These are phyloP conservation scores for Botryotinia globosa DNA, from an alignment of 2,329 filamentous ascomycete genomes.

Conservation along the genomic window DNA sequence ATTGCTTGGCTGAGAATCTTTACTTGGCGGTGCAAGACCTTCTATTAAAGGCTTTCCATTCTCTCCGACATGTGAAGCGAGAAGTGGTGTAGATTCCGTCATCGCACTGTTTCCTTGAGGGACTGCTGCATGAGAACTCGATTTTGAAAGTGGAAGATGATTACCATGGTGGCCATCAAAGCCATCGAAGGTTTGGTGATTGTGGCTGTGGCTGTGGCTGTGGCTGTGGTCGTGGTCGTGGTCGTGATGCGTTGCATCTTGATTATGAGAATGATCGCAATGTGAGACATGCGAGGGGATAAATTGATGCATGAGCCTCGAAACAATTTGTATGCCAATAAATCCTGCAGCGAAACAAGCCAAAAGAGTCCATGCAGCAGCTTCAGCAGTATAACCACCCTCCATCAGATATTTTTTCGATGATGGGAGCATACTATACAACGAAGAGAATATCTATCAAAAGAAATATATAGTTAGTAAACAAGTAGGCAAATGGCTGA, in stretches of 20 bases:
- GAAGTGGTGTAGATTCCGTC: conserved; percentile 35
- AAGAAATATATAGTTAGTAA: neutral
- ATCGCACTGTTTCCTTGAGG: conserved; percentile 24
- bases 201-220: conserved; percentile 25
- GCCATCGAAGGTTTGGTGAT: conserved; percentile 8
- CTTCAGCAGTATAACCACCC: conserved; percentile 63
- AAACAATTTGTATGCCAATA: conserved; percentile 71
- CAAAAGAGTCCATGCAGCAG: conserved; percentile 67
- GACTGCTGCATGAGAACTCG: neutral
- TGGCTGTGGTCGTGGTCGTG: conserved; percentile 31
- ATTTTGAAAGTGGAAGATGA: conserved; percentile 8
- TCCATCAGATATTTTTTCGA: conserved; percentile 73
- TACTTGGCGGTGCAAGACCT: neutral
- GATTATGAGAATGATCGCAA: conserved; percentile 70
- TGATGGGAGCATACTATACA: conserved; percentile 91
- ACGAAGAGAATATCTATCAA: conserved; percentile 78
- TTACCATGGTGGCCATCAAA: neutral
- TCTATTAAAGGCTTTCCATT: conserved; percentile 19
- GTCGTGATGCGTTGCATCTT: conserved; percentile 46
- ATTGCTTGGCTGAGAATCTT: conserved; percentile 16
- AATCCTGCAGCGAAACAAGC: conserved; percentile 69
- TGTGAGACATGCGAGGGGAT: conserved; percentile 79
- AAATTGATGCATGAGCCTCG: conserved; percentile 67
- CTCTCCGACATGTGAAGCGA: conserved; percentile 22
- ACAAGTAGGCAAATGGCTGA: no score